A percentile compares a stretch with the other conserved stretches of the same genome.
phyloP scores from a whole-genome alignment of 805 yeast species.

The Barnettozyma californica region DNA sequence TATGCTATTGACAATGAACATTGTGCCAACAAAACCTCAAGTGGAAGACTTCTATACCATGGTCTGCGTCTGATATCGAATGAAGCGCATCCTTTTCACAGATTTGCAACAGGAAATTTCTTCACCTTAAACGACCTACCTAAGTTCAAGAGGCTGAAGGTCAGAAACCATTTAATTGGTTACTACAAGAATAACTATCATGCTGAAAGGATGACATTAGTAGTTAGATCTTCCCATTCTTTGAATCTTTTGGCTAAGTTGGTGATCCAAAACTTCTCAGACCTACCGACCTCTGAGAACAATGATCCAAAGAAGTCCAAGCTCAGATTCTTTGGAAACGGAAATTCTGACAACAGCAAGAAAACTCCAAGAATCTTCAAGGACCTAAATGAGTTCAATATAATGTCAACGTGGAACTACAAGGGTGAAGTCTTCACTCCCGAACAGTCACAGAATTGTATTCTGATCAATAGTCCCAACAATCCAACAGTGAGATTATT shows the following conservation, averaged over 20 bases:
- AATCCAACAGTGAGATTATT: constrained; percentile 38
- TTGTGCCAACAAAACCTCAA: constrained; percentile 39
- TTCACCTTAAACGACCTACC: constrained; percentile 22
- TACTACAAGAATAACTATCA: constrained; percentile 39
- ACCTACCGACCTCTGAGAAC: constrained; percentile 19
- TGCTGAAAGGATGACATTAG: constrained; percentile 50
- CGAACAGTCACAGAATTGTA: constrained; percentile 21
- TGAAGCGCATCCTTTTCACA: constrained; percentile 26
- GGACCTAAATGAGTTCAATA: constrained; percentile 13
- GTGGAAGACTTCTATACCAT: constrained; percentile 49
- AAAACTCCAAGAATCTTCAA: background rate
- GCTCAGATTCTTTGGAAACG: constrained; percentile 6
- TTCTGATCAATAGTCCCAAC: constrained; percentile 34
- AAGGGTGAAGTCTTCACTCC: constrained; percentile 23
- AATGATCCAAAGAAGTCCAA: constrained; percentile 6
- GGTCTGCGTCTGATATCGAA: constrained; percentile 49
- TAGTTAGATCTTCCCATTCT: constrained; percentile 63
- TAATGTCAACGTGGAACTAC: constrained; percentile 16
- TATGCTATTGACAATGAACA: constrained; percentile 66
- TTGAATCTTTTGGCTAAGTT: constrained; percentile 49
- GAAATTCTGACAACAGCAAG: background rate
- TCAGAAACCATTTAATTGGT: constrained; percentile 31
- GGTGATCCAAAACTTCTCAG: constrained; percentile 39
- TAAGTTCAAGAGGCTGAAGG: constrained; percentile 28
- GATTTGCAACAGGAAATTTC: constrained; percentile 1